A percentile compares a stretch with the other conserved stretches of the same genome.
phyloP scores from a whole-genome alignment of 208 protist genomes.

The Wallacemonas collosoma region DNA sequence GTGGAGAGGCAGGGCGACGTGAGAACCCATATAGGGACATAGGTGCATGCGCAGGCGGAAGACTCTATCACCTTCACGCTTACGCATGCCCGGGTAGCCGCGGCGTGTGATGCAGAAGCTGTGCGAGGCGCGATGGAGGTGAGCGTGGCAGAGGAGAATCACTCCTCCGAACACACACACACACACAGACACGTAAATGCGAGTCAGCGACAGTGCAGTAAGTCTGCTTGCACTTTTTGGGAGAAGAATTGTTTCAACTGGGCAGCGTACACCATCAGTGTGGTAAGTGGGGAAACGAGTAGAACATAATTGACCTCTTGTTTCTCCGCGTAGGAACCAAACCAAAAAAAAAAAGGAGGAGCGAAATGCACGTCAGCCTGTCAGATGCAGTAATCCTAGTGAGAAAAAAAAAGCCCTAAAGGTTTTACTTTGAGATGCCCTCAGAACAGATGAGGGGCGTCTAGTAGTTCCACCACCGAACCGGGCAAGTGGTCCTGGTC shows the following conservation, averaged over 20 bases:
- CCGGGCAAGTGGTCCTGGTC: conserved; percentile 61
- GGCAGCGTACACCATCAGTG: neutral
- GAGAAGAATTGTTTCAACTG: neutral
- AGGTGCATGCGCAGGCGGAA: too few relatives aligned
- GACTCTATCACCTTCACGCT: too few relatives aligned
- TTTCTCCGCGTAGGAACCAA: neutral
- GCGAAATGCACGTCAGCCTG: neutral
- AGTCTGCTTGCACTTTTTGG: too few relatives aligned
- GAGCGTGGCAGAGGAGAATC: too few relatives aligned
- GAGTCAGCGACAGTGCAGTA: too few relatives aligned
- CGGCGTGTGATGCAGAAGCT: too few relatives aligned
- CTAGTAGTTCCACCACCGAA: conserved; percentile 83
- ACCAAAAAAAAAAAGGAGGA: conserved; percentile 13
- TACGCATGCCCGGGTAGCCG: too few relatives aligned
- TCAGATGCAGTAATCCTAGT: conserved; percentile 14
- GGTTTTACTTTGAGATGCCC: conserved; percentile 3
- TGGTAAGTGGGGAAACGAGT: neutral
- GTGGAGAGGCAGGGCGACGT: too few relatives aligned
- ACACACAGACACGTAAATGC: too few relatives aligned
- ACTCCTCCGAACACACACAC: too few relatives aligned
- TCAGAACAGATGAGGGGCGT: neutral
- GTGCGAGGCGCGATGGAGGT: too few relatives aligned
- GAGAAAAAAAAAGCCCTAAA: conserved; percentile 8
- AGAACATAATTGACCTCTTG: neutral
- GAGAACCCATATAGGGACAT: too few relatives aligned